Base-by-base conservation (phyloP, 2,329 filamentous ascomycete species). In the Fragosphaeria purpurea region DNA sequence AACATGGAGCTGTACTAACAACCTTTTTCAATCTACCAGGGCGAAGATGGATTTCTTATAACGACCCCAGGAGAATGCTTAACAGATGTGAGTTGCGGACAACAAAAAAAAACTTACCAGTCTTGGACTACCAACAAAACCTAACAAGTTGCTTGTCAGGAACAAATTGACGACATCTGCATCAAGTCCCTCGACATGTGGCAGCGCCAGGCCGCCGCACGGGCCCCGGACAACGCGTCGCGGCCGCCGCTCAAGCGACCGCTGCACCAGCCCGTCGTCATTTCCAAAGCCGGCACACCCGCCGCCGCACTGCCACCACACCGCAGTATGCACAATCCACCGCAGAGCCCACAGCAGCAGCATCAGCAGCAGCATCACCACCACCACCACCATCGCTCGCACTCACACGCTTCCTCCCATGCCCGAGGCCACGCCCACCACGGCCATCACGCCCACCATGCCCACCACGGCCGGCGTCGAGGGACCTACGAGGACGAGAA, bases 91-190 rank as follows among this genome's bases (percentile, higher is more conserved):
- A 72, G 76, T 8, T 12, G 10, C 7, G 3, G 12, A 2, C 33
- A 37, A 37, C 35, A 7, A 11, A 4, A 37, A 37, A 37, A 37
- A 2, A 33, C 22, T 11, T 32, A 1, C 35, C 9, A 33, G 32
- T 43, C 22, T 34, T 30, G 35, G 8, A 3, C 35, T 32, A 22
- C 22, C 22, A 22, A 22, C 22, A 22, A 22, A 22, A 22, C 22
- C 22, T 22, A 22, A 22, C 22, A 22, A 22, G 3, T 22, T 22
- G 22, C 22, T 22, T 22, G 22, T 22, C 58, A 80, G 77, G 77
- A 80, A 64, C 77, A 81, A 69, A 80, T 81, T 56, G 76, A 81
- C 59, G 77, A 81, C 58, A 79, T 81, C 50, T 81, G 77, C 62
- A 63, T 69, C 54, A 80, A 80, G 61, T 80, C 77, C 38, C 76